phyloP scores from a whole-genome alignment of 2,329 filamentous ascomycete genomes.

The Diplodia corticola region DNA sequence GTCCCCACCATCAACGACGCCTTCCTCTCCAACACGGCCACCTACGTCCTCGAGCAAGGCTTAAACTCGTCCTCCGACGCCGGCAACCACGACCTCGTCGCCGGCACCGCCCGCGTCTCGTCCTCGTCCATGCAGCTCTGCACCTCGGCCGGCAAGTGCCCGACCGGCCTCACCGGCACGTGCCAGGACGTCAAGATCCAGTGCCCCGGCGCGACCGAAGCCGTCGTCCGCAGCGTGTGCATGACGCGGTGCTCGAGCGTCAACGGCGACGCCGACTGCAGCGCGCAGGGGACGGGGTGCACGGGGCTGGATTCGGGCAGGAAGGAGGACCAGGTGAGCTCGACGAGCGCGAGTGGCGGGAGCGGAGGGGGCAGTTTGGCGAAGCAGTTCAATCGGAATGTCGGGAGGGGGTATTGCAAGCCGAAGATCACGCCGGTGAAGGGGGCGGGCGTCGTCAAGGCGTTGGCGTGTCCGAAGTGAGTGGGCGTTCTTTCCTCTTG shows the following conservation, averaged over 20 bases:
- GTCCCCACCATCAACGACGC: background rate
- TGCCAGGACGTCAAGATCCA: background rate
- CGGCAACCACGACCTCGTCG: background rate
- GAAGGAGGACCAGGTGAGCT: background rate
- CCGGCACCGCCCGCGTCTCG: background rate
- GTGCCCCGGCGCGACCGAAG: background rate
- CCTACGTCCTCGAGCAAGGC: background rate
- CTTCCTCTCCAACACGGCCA: background rate
- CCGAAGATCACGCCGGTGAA: background rate
- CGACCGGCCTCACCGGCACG: background rate
- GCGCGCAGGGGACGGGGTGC: background rate
- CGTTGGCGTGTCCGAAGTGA: background rate
- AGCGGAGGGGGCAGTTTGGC: background rate
- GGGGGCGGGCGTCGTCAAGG: background rate
- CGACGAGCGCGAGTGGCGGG: background rate
- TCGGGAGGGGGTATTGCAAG: background rate
- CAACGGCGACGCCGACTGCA: background rate
- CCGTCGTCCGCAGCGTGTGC: background rate
- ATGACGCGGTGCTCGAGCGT: background rate
- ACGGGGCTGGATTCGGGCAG: background rate
- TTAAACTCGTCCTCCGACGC: background rate
- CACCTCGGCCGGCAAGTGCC: background rate
- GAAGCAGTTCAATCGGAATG: background rate
- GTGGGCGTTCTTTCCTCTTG: no score
- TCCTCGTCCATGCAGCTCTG: background rate